Percentiles rank a stretch among this genome's conserved stretches.
Conservation (phyloP, 495 filamentous ascomycete genomes). For the Monascus purpureus region DNA sequence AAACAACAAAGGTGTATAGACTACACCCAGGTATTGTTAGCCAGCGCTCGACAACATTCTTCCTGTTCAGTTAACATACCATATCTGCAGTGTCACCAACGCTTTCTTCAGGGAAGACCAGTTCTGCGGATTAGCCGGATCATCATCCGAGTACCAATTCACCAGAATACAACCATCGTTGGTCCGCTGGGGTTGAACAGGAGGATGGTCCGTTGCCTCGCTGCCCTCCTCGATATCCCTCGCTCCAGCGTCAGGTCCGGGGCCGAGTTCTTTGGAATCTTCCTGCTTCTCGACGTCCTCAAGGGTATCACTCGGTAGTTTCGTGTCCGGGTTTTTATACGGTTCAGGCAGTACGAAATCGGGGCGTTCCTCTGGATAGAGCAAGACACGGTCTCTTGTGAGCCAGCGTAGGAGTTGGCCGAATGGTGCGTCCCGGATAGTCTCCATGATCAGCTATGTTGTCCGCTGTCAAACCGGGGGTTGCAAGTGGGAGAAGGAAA, state of each 20-base stretch:
- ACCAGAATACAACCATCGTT: constrained; percentile 25
- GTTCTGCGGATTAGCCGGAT: constrained; percentile 41
- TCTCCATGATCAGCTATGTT: constrained; percentile 15
- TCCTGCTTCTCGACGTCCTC: constrained; percentile 6
- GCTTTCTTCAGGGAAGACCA: constrained; percentile 26
- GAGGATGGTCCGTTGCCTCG: constrained; percentile 31
- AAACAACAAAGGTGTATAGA: constrained; percentile 24
- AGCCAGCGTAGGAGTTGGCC: constrained; percentile 40
- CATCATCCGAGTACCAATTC: constrained; percentile 42
- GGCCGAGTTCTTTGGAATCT: constrained; percentile 8
- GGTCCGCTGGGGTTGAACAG: constrained; percentile 29
- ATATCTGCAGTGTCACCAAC: constrained; percentile 12
- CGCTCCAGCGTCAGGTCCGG: constrained; percentile 20
- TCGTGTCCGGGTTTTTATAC: constrained; percentile 21
- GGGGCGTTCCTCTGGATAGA: constrained; percentile 40
- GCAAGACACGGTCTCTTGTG: constrained; percentile 31
- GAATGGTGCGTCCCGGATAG: constrained; percentile 36
- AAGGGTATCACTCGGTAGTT: constrained; percentile 1
- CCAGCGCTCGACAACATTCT: no score
- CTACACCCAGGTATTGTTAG: no score
- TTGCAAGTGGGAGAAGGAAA: no score
- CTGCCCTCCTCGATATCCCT: constrained; percentile 29
- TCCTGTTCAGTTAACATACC: no score
- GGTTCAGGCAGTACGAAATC: constrained; percentile 34
- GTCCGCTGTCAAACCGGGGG: no score